A percentile compares a stretch with the other conserved stretches of the same genome.
Conservation (phyloP, 805 yeast genomes). For the Myxozyma mucilagina region DNA sequence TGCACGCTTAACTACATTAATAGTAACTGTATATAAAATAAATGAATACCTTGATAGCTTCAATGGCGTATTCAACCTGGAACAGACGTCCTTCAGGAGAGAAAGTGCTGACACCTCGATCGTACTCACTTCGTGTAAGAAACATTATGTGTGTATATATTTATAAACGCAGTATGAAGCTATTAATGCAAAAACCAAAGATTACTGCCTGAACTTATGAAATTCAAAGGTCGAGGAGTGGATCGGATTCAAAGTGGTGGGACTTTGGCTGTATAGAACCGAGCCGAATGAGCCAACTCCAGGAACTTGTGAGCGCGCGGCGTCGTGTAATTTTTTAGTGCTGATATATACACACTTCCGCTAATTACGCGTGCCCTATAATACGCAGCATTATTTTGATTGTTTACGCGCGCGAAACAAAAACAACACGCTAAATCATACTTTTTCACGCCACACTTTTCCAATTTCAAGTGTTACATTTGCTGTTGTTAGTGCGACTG, state of each 20-base stretch:
- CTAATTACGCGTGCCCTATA: not conserved
- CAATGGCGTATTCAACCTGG: slow-evolving; percentile 96
- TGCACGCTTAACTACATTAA: not conserved
- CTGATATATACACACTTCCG: not conserved
- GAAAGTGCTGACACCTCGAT: slow-evolving; percentile 97
- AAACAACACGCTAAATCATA: not conserved
- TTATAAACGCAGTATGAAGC: not conserved
- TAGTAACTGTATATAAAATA: not conserved
- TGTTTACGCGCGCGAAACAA: slow-evolving; percentile 12
- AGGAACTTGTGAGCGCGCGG: slow-evolving; percentile 2
- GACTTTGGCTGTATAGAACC: not conserved
- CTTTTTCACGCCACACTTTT: not conserved
- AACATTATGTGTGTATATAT: slow-evolving; percentile 58
- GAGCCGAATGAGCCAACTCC: slow-evolving; percentile 6
- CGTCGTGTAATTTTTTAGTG: not conserved
- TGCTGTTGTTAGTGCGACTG: not conserved
- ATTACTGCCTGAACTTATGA: not conserved
- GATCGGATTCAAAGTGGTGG: not conserved
- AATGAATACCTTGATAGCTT: slow-evolving; percentile 74
- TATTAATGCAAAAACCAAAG: not conserved
- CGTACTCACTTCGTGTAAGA: slow-evolving; percentile 98
- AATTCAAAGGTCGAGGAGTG: not conserved
- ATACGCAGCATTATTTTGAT: slow-evolving; percentile 3
- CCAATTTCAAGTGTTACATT: not conserved
- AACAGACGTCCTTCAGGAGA: slow-evolving; percentile 98